Base-by-base conservation (phyloP, 177 flowering plant genomes). In the Vitis hybrid region DNA sequence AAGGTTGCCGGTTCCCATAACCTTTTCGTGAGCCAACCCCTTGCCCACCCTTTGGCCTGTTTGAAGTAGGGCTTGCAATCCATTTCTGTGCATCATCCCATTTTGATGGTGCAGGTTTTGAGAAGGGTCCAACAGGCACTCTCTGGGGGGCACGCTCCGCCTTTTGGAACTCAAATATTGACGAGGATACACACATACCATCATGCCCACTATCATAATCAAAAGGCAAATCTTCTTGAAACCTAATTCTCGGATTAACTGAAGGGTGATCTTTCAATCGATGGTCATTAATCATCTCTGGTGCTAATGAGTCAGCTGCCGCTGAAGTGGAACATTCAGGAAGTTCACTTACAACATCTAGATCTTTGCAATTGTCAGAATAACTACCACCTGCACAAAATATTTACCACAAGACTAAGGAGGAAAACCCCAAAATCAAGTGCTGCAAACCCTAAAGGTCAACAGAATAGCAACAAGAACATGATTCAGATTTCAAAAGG, bases 41-140 rank as follows among this genome's bases (percentile, higher is more conserved):
- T 50, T 78, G 85, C 18, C 72, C 81, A 67, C 76, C 82, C 50
- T 78, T 85, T 2, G 83, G 74, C 70, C 86, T 52, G 73, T 79
- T 89, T 1, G 88, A 80, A 62, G 84, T 87, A 17, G 96, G 97
- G 56, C 97, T 92, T 10, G 93, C 92, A 66, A 93, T 87, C 98
- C 98, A 93, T 70, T 93, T 93, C 79, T 90, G 93, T 1, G 98
- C 98, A 85, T 93, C 95, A 72, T 93, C 98, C 98, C 98, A 93
- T 74, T 93, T 93, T 6, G 98, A 93, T 26, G 93, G 97, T 7
- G 92, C 83, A 3, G 88, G 89, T 74, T 90, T 91, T 1, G 91
- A 88, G 73, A 89, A 88, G 8, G 93, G 88, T 1, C 83, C 79
- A 17, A 81, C 64, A 0, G 90, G 85, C 59, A 75, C 76, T 76